phyloP scores from a whole-genome alignment of 257 asterid species.

The Ilex aquifolium region DNA sequence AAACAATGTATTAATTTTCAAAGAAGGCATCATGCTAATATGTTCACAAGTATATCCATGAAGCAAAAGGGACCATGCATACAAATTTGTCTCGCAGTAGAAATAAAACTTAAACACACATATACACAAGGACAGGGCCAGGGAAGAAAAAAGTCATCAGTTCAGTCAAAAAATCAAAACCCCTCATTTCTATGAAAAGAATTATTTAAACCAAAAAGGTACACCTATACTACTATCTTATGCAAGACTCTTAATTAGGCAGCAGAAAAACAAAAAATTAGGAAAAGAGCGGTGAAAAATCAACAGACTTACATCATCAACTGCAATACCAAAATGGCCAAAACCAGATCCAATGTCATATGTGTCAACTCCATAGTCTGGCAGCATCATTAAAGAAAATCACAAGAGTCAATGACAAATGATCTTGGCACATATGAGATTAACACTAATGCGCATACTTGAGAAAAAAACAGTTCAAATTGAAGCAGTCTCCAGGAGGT shows the following conservation, averaged over 20 bases:
- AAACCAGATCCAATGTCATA: slow-evolving; percentile 89
- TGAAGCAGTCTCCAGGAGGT: too few relatives aligned
- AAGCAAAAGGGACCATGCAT: too few relatives aligned
- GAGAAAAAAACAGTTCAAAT: not conserved
- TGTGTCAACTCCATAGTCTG: slow-evolving; percentile 93
- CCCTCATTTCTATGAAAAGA: too few relatives aligned
- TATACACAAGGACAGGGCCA: too few relatives aligned
- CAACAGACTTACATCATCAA: slow-evolving; percentile 78
- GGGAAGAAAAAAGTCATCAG: too few relatives aligned
- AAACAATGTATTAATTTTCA: not conserved
- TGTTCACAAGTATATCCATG: not conserved
- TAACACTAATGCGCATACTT: not conserved
- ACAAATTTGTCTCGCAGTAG: too few relatives aligned
- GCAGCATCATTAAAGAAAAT: slow-evolving; percentile 19
- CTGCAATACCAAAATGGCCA: slow-evolving; percentile 97
- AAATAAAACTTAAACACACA: too few relatives aligned
- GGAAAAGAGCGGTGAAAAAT: not conserved
- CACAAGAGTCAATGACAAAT: slow-evolving; percentile 10
- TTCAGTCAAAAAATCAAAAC: too few relatives aligned
- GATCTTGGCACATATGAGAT: slow-evolving; percentile 6
- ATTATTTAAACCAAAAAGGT: too few relatives aligned
- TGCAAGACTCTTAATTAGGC: not conserved
- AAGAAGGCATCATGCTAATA: not conserved
- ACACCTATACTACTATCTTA: too few relatives aligned
- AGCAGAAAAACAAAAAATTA: not conserved